These are phyloP conservation scores for Caloboletus firmus DNA, from an alignment of 1,284 basidiomycete species.

Conservation along the genomic window DNA sequence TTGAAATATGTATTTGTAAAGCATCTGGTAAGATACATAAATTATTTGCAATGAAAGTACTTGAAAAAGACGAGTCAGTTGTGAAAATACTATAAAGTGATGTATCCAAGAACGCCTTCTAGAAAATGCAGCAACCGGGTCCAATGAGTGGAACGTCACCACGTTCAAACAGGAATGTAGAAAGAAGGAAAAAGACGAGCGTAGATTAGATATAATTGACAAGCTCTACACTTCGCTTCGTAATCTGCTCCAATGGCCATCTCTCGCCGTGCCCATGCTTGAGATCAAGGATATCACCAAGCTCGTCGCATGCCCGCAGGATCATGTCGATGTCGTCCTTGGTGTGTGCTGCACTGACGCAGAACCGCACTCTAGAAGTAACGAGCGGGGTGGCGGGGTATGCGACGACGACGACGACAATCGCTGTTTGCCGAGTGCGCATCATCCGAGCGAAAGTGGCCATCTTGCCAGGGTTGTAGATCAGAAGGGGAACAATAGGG, in stretches of 20 bases:
- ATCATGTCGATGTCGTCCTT: conserved; percentile 94
- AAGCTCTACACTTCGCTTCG: conserved; percentile 74
- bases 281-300: conserved; percentile 86
- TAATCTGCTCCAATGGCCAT: conserved; percentile 83
- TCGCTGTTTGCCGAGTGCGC: conserved; percentile 77
- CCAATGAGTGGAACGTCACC: conserved; percentile 1
- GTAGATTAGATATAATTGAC: conserved; percentile 43
- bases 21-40: conserved; percentile 26
- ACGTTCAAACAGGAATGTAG: not conserved
- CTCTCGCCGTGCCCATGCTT: conserved; percentile 77
- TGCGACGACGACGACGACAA: conserved; percentile 87
- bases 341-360: conserved; percentile 92
- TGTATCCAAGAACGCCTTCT: conserved; percentile 26
- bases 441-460: conserved; percentile 86
- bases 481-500: conserved; percentile 90
- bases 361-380: conserved; percentile 90
- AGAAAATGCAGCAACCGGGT: conserved; percentile 6
- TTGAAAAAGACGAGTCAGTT: conserved; percentile 11
- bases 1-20: conserved; percentile 6
- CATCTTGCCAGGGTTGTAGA: conserved; percentile 96
- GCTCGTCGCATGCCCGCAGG: conserved; percentile 87
- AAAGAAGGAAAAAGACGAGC: not conserved
- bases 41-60: conserved; percentile 27
- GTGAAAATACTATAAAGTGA: conserved; percentile 16
- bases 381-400: conserved; percentile 94